Evolutionary conservation across 805 yeast species (phyloP).

Genomic region (Candida nitratophila): DNA sequence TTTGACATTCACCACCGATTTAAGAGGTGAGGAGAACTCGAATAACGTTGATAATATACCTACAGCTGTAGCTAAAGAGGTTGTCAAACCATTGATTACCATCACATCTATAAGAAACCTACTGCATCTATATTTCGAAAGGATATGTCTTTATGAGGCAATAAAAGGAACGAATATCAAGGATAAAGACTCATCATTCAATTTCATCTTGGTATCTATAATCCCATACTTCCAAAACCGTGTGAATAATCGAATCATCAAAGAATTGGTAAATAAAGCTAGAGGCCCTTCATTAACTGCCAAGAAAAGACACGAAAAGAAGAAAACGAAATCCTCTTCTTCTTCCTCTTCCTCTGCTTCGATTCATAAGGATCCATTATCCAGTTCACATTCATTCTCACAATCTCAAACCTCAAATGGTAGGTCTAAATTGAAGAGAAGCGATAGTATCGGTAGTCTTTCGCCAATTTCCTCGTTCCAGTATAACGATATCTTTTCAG

Average conservation of each 20-base stretch:
- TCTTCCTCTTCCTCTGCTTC: neutral
- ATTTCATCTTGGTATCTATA: constrained; percentile 18
- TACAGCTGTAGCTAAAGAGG: neutral
- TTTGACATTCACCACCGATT: constrained; percentile 20
- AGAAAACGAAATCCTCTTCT: neutral
- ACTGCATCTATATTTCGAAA: constrained; percentile 17
- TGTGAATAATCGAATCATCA: constrained; percentile 15
- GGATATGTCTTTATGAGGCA: constrained; percentile 27
- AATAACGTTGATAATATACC: neutral
- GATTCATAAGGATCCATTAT: neutral
- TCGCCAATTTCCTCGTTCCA: neutral
- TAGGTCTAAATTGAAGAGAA: neutral
- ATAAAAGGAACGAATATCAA: constrained; percentile 17
- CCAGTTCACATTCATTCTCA: neutral
- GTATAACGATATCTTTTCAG: neutral
- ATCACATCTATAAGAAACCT: neutral
- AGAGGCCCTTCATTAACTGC: constrained; percentile 20
- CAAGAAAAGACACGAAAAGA: constrained; percentile 1
- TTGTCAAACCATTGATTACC: neutral
- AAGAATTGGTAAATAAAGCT: constrained; percentile 19
- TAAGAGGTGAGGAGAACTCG: constrained; percentile 6
- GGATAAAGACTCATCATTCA: constrained; percentile 20
- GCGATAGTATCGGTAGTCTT: neutral
- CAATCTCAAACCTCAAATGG: neutral
- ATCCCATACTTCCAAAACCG: constrained; percentile 24